Conservation (phyloP, 2,329 filamentous ascomycete genomes). For the Eutypella sp. region DNA sequence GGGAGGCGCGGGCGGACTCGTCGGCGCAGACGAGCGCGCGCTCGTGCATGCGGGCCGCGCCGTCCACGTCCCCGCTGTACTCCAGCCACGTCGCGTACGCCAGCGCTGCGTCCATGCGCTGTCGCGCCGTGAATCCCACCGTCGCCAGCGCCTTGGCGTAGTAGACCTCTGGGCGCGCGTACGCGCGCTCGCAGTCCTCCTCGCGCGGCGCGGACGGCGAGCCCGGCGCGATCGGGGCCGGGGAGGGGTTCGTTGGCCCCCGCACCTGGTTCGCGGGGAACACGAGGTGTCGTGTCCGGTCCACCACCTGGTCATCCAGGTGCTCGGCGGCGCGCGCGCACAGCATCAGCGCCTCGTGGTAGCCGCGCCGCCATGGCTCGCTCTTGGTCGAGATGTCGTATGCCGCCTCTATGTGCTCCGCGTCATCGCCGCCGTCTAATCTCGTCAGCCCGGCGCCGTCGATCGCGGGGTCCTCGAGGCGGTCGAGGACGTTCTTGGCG, state of each 20-base stretch:
- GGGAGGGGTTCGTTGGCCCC: constrained; percentile 78
- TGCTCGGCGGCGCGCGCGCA: constrained; percentile 73
- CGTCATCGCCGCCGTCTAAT: constrained; percentile 47
- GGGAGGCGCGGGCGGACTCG: constrained; percentile 26
- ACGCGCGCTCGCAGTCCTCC: constrained; percentile 68
- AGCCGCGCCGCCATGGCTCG: constrained; percentile 80
- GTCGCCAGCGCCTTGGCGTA: constrained; percentile 82
- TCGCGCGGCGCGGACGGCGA: constrained; percentile 61
- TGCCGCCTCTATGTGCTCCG: constrained; percentile 49
- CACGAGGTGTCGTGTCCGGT: constrained; percentile 59
- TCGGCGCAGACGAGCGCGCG: constrained; percentile 74
- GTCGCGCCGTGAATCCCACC: constrained; percentile 69
- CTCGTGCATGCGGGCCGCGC: constrained; percentile 66
- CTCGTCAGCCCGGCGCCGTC: constrained; percentile 64
- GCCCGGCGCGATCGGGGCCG: constrained; percentile 64
- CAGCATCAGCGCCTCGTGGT: constrained; percentile 77
- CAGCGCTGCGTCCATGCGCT: constrained; percentile 76
- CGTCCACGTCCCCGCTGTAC: constrained; percentile 62
- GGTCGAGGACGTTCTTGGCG: constrained; percentile 53
- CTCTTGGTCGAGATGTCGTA: constrained; percentile 70
- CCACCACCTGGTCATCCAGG: constrained; percentile 72
- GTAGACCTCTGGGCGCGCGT: constrained; percentile 65
- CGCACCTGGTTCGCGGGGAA: constrained; percentile 71
- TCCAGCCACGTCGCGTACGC: constrained; percentile 83
- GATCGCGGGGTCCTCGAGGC: constrained; percentile 62